These are phyloP conservation scores for Zoysia japonica DNA, from an alignment of 176 grass and related monocot genomes.

Conservation along the genomic window DNA sequence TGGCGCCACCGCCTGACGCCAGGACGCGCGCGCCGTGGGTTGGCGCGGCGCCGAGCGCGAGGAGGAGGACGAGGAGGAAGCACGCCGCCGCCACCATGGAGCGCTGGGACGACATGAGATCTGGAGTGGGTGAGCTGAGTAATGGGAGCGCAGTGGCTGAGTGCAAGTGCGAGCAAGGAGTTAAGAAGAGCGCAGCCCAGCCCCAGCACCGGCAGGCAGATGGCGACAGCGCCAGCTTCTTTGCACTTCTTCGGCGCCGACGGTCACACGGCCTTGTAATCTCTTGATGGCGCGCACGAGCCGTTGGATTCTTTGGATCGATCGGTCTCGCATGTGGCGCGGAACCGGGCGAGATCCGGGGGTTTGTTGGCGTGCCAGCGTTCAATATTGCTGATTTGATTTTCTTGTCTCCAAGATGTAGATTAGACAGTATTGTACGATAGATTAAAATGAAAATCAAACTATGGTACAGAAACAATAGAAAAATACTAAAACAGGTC, in stretches of 20 bases:
- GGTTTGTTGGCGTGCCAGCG: constrained; percentile 33
- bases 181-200: constrained; percentile 22
- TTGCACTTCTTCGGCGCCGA: neutral
- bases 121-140: constrained; percentile 47
- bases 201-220: neutral
- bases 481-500: neutral
- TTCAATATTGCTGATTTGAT: constrained; percentile 14
- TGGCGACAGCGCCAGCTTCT: constrained; percentile 10
- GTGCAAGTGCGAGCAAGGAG: neutral
- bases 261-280: neutral
- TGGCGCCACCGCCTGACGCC: neutral
- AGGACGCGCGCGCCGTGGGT: constrained; percentile 12
- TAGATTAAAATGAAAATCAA: neutral
- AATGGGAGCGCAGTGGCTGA: constrained; percentile 22
- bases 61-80: constrained; percentile 9
- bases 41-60: constrained; percentile 26
- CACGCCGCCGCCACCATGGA: constrained; percentile 25
- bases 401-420: constrained; percentile 33
- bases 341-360: constrained; percentile 36
- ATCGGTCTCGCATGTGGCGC: neutral
- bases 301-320: no score
- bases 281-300: neutral
- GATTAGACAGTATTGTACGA: neutral
- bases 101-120: constrained; percentile 43
- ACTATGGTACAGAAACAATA: neutral